Evolutionary conservation across 371 early-diverging fungal genomes (phyloP), one percentile per base, ranked within the genome.

Genomic region (Polyrhizophydium stewartii): DNA sequence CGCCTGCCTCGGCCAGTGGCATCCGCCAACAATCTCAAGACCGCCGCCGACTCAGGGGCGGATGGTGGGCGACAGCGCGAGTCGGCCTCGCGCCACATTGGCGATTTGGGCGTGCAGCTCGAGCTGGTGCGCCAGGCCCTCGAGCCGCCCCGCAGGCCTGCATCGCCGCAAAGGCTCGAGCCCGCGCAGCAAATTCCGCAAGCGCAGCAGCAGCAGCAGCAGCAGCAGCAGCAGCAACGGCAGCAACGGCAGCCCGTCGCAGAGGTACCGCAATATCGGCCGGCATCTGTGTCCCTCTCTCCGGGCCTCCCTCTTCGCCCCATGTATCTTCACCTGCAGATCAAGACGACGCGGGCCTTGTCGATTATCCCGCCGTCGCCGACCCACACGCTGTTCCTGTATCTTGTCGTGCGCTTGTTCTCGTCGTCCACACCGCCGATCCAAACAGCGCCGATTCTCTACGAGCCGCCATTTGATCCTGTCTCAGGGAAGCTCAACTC

Each of bases 401-500:
- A 64, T 43, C 65, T 74, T 31, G 61, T 67, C 16, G 33, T 74
- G 9, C 63, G 71, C 1, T 56, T 74, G 7, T 68, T 74, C 57
- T 61, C 65, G 7, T 45, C 64, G 1, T 30, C 62, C 19, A 61
- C 56, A 2, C 65, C 71, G 6, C 59, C 70, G 1, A 62, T 64
- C 22, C 58, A 63, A 31, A 69, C 74, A 33, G 69, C 71, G 0
- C 75, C 75, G 17, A 58, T 74, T 10, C 59, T 63, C 16, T 74
- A 70, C 59, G 43, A 64, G 17, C 70, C 71, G 31, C 72, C 75
- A 10, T 67, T 71, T 37, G 70, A 74, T 58, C 37, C 64, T n/a
- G 27, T 32, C 10, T 69, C 71, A 6, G 71, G 75, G 1, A 46
- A 55, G 10, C 35, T 71, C 30, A 69, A 69, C 53, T 28, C 53